These are phyloP conservation scores for Emergomyces pasteurianus DNA, from an alignment of 2,329 filamentous ascomycete species.

Conservation along the genomic window DNA sequence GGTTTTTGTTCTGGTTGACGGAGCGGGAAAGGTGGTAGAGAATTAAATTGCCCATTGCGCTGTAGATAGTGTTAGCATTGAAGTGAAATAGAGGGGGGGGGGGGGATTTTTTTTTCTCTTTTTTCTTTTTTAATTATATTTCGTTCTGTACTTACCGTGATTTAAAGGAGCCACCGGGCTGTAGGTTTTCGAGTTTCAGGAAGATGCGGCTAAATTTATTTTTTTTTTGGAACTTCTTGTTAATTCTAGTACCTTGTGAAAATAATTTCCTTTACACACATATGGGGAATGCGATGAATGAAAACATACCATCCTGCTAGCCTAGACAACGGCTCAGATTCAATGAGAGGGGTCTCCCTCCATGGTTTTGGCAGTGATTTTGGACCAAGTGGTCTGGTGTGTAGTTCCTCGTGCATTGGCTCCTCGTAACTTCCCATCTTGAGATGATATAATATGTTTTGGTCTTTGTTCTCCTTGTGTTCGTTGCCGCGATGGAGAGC, in stretches of 20 bases:
- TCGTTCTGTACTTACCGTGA: slow-evolving; percentile 44
- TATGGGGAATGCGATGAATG: background rate
- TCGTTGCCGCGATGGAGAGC: background rate
- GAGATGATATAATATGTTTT: background rate
- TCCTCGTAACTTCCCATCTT: slow-evolving; percentile 28
- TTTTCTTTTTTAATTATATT: too few species aligned
- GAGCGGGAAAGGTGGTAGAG: slow-evolving; percentile 37
- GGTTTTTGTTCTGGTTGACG: slow-evolving; percentile 29
- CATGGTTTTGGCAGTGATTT: slow-evolving; percentile 40
- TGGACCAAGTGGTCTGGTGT: slow-evolving; percentile 6
- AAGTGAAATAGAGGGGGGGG: background rate
- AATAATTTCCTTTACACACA: too few species aligned
- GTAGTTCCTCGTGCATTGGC: slow-evolving; percentile 3
- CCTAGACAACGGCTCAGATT: slow-evolving; percentile 54
- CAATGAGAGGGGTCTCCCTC: slow-evolving; percentile 59
- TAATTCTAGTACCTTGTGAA: slow-evolving; percentile 13
- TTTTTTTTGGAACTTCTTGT: slow-evolving; percentile 15
- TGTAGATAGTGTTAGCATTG: background rate
- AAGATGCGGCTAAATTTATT: slow-evolving; percentile 65
- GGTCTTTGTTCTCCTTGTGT: background rate
- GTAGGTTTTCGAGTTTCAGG: slow-evolving; percentile 74
- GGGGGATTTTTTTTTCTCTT: background rate
- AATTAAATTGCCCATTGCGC: slow-evolving; percentile 61
- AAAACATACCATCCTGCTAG: slow-evolving; percentile 56
- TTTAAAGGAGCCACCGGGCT: slow-evolving; percentile 80